Evolutionary conservation across 2,329 filamentous ascomycete species (phyloP).

Genomic region (Coniochaeta pulveracea): DNA sequence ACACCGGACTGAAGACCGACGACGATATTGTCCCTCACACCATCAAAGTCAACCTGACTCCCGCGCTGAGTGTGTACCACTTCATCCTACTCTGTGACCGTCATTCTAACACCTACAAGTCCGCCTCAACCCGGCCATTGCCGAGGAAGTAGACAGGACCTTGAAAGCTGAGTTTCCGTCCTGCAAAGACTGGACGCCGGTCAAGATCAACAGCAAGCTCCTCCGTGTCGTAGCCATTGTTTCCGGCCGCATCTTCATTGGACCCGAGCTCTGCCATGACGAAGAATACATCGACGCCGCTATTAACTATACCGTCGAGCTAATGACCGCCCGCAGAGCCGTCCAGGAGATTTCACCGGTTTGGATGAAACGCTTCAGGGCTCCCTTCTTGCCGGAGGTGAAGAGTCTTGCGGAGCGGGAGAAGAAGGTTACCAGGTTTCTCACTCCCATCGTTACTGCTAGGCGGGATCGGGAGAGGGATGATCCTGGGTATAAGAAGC

Average conservation of each 20-base stretch:
- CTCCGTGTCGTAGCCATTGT: slow-evolving; percentile 33
- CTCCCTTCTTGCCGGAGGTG: slow-evolving; percentile 20
- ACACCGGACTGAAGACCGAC: slow-evolving; percentile 18
- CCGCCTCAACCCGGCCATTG: slow-evolving; percentile 24
- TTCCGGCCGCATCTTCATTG: slow-evolving; percentile 35
- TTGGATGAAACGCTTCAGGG: slow-evolving; percentile 22
- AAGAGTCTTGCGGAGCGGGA: slow-evolving; percentile 19
- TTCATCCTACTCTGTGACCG: neutral
- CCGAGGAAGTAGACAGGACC: slow-evolving; percentile 24
- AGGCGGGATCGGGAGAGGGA: slow-evolving; percentile 15
- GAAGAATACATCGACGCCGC: slow-evolving; percentile 32
- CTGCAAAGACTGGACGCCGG: slow-evolving; percentile 25
- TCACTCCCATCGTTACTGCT: slow-evolving; percentile 21
- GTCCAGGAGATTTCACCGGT: slow-evolving; percentile 15
- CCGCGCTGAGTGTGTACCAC: slow-evolving; percentile 15
- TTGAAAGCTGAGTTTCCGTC: slow-evolving; percentile 22
- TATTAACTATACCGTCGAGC: slow-evolving; percentile 34
- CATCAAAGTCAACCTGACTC: slow-evolving; percentile 21
- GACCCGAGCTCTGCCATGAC: slow-evolving; percentile 30
- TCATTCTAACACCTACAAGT: slow-evolving; percentile 6
- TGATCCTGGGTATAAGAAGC: slow-evolving; percentile 15
- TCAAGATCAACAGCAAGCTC: slow-evolving; percentile 27
- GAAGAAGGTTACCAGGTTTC: slow-evolving; percentile 19
- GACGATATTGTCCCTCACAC: slow-evolving; percentile 16
- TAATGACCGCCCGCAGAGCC: slow-evolving; percentile 22